Evolutionary conservation across 108 stramenopile genomes (phyloP).

Genomic region (Fistulifera solaris): DNA sequence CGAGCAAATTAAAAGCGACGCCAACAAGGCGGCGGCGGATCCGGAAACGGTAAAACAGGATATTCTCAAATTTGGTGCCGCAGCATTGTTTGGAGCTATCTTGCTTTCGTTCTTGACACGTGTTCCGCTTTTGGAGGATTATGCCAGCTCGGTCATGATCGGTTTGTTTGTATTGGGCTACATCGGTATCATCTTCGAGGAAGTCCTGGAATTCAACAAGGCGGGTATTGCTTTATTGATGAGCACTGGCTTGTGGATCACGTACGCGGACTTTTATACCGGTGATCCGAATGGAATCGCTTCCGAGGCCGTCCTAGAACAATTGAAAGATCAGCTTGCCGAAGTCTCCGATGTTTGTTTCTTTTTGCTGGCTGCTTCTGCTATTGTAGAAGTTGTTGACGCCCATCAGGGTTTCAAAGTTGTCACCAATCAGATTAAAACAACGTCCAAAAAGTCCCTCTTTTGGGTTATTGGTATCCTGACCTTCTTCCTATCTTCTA

Average conservation of each 20-base stretch:
- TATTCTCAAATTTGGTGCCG: slow-evolving; percentile 52
- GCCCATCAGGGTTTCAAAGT: slow-evolving; percentile 93
- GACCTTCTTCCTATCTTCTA: slow-evolving; percentile 86
- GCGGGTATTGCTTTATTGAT: slow-evolving; percentile 87
- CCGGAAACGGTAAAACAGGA: slow-evolving; percentile 69
- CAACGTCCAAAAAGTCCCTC: slow-evolving; percentile 77
- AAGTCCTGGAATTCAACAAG: slow-evolving; percentile 91
- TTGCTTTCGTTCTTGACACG: slow-evolving; percentile 11
- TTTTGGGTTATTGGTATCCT: slow-evolving; percentile 89
- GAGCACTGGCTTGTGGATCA: slow-evolving; percentile 90
- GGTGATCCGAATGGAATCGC: slow-evolving; percentile 45
- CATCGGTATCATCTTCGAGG: slow-evolving; percentile 90
- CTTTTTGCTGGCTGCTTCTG: slow-evolving; percentile 87
- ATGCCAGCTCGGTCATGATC: slow-evolving; percentile 77
- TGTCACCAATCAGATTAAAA: slow-evolving; percentile 86
- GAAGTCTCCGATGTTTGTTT: slow-evolving; percentile 94
- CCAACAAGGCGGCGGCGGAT: slow-evolving; percentile 41
- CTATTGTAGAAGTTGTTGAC: slow-evolving; percentile 94
- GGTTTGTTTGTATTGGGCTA: slow-evolving; percentile 86
- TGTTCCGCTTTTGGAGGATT: slow-evolving; percentile 47
- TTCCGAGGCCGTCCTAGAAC: slow-evolving; percentile 49
- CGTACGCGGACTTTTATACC: slow-evolving; percentile 79
- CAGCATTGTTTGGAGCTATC: slow-evolving; percentile 34
- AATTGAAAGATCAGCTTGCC: slow-evolving; percentile 81
- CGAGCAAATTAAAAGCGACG: slow-evolving; percentile 63